Evolutionary conservation across 1,284 basidiomycete genomes (phyloP), one percentile per base, ranked within the genome.

Genomic region (Tilletiopsis washingtonensis): DNA sequence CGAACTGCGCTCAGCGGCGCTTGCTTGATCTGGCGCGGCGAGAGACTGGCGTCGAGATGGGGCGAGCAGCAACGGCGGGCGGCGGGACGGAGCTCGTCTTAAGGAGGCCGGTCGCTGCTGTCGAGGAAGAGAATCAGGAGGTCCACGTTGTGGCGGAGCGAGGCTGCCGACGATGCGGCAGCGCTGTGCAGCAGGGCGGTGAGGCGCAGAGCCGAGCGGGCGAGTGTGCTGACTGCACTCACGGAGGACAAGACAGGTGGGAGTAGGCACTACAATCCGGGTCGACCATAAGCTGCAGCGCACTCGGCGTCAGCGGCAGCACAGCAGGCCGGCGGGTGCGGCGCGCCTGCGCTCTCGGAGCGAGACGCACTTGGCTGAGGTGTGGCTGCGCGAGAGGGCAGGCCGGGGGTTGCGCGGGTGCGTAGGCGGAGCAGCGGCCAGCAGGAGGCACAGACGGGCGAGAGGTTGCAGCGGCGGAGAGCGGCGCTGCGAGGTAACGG

Each of bases 111-210:
- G 49, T 67, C 65, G 43, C 59, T 59, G 5, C 62, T 65, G 57
- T 67, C 63, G 32, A 67, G 42, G 59, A 63, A 63, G 52, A 67
- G 63, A 44, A 67, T 51, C 52, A 67, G 55, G 20, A 58, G 59
- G 40, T 56, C 56, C 45, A 60, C 55, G 45, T 48, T 51, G 49
- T 5, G 19, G 34, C 6, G 5, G 15, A 41, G 6, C 24, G 14
- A 17, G 39, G 40, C 38, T 44, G 24, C 27, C 34, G 12, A 23
- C n/a, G 17, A 39, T 36, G n/a, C 3, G 11, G 42, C 23, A 32
- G 20, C 17, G 23, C 9, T 20, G 45, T 17, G 2, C 27, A 45
- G 21, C 21, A 27, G 5, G 23, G 40, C 32, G 45, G 27, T 4
- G 40, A 41, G 41, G 40, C 14, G 27, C 11, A 5, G 38, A 17